Base-by-base conservation (phyloP, 2,329 filamentous ascomycete genomes). In the Stromatinia cepivora region DNA sequence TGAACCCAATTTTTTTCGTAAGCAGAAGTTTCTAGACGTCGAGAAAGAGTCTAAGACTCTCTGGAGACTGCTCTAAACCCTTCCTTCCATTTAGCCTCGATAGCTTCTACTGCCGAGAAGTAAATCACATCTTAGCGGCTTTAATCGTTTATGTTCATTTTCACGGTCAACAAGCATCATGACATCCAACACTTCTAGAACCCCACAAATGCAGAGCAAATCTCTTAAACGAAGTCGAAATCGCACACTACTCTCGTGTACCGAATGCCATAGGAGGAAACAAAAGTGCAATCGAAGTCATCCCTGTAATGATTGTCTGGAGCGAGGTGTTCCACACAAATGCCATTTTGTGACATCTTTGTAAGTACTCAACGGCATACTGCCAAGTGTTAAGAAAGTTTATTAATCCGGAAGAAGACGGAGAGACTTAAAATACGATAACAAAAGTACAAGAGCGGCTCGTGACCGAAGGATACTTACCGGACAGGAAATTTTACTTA, bases 231-330 rank as follows among this genome's bases (percentile, higher is more conserved):
- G 53, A 46, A 73, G 67, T 61, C 71, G 73, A 42, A 72, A 72
- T 57, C 70, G 73, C 36, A 68, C 52, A 3, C 28, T 70, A 15
- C 42, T 72, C 13, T 73, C 72, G 3, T 75, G 73, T 63, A 71
- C 68, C 17, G 74, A 76, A 56, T 76, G 74, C 34, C 71, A 75
- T 46, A 69, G 73, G 31, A 68, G 73, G 31, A 76, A 76, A 54
- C 74, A 76, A 53, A 75, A 72, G 64, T 76, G 75, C 58, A 66
- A 73, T 62, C 63, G 71, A 22, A 53, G 31, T 22, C 50, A 67
- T 28, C 75, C 73, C 31, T 76, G 73, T 54, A 56, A 42, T 52
- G 71, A 75, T 59, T 76, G 75, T 65, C 57, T 61, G 1, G 69
- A 70, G 36, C 71, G 73, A 28, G 67, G 71, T 9, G 50, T 73